Evolutionary conservation across 495 filamentous ascomycete genomes (phyloP).

Genomic region (Chaetomium fimeti): DNA sequence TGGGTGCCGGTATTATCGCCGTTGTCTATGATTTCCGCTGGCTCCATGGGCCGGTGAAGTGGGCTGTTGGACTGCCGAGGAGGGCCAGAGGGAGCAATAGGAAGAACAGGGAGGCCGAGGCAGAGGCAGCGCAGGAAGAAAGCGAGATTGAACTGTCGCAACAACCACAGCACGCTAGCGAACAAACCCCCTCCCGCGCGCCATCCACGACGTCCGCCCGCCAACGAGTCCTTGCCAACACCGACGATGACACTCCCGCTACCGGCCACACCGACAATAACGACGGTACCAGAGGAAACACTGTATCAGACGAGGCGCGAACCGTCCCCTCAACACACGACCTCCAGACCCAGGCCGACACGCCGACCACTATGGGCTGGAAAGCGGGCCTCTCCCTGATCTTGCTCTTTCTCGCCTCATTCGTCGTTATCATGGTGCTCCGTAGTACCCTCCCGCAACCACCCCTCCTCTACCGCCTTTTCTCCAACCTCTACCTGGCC

Average conservation of each 20-base stretch:
- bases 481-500: slow-evolving; percentile 78
- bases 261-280: background rate
- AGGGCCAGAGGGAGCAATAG: slow-evolving; percentile 12
- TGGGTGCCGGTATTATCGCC: slow-evolving; percentile 54
- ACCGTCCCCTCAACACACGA: slow-evolving; percentile 32
- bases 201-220: slow-evolving; percentile 55
- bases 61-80: slow-evolving; percentile 12
- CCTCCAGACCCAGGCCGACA: background rate
- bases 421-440: slow-evolving; percentile 60
- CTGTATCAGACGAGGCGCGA: slow-evolving; percentile 11
- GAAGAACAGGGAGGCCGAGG: background rate
- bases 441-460: slow-evolving; percentile 48
- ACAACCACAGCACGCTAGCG: no score
- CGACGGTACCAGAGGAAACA: background rate
- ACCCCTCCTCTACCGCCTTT: slow-evolving; percentile 61
- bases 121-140: background rate
- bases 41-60: slow-evolving; percentile 37
- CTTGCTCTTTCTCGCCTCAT: slow-evolving; percentile 55
- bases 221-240: slow-evolving; percentile 58
- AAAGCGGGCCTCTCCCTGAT: slow-evolving; percentile 51
- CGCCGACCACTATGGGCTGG: slow-evolving; percentile 34
- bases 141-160: slow-evolving; percentile 2
- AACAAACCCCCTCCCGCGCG: background rate
- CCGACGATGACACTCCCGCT: no score
- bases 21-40: slow-evolving; percentile 61